These are phyloP conservation scores for Arthonia radiata DNA, from an alignment of 495 filamentous ascomycete species.

Conservation along the genomic window DNA sequence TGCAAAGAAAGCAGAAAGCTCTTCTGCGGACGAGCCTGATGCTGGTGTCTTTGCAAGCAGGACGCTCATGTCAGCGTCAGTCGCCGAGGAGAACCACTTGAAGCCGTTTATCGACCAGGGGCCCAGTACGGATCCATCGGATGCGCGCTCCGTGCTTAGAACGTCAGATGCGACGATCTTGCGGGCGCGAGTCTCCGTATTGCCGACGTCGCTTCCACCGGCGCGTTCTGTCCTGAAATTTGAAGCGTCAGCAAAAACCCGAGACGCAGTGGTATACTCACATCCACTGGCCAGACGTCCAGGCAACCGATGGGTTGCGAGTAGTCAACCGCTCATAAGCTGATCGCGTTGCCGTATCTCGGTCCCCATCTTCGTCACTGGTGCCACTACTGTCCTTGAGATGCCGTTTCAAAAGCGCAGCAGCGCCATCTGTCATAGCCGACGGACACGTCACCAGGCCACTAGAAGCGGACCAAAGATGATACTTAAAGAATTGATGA, in stretches of 20 bases:
- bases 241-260: too few species aligned
- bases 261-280: too few species aligned
- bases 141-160: conserved; percentile 6
- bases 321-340: conserved; percentile 27
- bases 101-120: conserved; percentile 40
- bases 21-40: conserved; percentile 18
- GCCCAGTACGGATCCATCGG: conserved; percentile 23
- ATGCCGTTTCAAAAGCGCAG: conserved; percentile 30
- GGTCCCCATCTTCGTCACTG: conserved; percentile 6
- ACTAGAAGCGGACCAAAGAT: conserved; percentile 37
- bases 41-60: conserved; percentile 39
- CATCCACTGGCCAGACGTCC: conserved; percentile 74
- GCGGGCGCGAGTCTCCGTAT: conserved; percentile 40
- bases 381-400: conserved; percentile 12
- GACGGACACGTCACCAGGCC: conserved; percentile 40
- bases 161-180: conserved; percentile 2
- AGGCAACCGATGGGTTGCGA: conserved; percentile 29
- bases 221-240: conserved; percentile 60
- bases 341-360: conserved; percentile 23
- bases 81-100: conserved; percentile 58
- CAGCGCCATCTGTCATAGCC: conserved; percentile 48
- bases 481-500: conserved; percentile 31
- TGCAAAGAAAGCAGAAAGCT: conserved; percentile 42
- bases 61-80: conserved; percentile 43
- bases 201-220: conserved; percentile 48